Base-by-base conservation (phyloP, 257 asterid species). In the Petunia secreta region DNA sequence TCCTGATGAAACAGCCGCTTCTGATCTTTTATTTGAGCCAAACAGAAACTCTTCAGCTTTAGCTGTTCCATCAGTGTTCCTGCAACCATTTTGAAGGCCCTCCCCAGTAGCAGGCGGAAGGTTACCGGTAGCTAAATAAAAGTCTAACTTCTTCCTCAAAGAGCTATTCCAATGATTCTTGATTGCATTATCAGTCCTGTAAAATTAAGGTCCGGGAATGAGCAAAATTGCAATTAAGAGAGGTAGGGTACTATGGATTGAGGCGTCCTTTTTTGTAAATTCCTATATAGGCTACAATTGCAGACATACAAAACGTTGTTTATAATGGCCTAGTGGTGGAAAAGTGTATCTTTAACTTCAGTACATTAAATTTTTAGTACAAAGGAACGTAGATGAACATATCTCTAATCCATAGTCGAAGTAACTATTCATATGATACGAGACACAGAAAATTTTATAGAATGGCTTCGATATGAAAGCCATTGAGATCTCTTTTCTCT, bases 91-190 rank as follows among this genome's bases (percentile, higher is more conserved):
- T 79, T 75, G 85, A 40, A 81, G 67, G 82, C 82, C 82, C 71
- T 59, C 87, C 86, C 90, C 93, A 74, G 94, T 85, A 78, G 81
- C 88, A 6, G 92, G 94, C 36, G 97, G 97, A 77, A 95, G 97
- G 84, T 88, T 93, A 66, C 97, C 99, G 14, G 98, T 93, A 67
- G 96, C 96, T 82, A 88, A 77, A 89, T 92, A 93, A 86, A 93
- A 90, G 84, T 95, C 98, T n/a, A 87, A 79, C 89, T 93, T 95
- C 88, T 95, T 95, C 90, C 91, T 95, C 84, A 95, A 84, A 84
- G 98, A 95, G 88, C 99, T 95, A 81, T 95, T 95, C 99, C 99
- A 95, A 83, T 95, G 99, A 89, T 95, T 95, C 95, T 95, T 95
- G 88, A 95, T 94, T 80, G 97, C 93, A 86, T 95, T 95, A 81